Percentiles rank a stretch among this genome's conserved stretches.
Conservation (phyloP, 2,329 filamentous ascomycete species). For the Coleophoma crateriformis region DNA sequence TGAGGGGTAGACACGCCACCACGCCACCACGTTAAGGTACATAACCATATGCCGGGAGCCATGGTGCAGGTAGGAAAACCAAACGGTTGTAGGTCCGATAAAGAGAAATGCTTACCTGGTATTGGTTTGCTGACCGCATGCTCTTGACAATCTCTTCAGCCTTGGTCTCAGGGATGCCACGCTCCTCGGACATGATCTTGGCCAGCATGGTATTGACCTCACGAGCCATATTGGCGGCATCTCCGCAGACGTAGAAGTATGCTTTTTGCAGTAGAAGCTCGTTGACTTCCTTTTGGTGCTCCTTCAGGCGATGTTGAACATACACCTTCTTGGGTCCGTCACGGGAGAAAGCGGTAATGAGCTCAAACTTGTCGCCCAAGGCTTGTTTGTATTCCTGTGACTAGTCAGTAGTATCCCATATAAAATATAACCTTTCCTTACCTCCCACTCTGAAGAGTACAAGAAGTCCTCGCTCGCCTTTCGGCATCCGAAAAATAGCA, state of each 20-base stretch:
- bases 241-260: conserved; percentile 97
- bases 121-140: conserved; percentile 91
- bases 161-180: conserved; percentile 77
- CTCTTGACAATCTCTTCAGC: conserved; percentile 95
- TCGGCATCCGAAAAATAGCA: conserved; percentile 94
- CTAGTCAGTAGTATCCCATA: conserved; percentile 11
- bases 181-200: conserved; percentile 80
- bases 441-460: conserved; percentile 88
- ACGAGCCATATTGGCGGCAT: conserved; percentile 94
- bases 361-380: conserved; percentile 82
- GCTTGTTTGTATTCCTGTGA: conserved; percentile 72
- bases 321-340: conserved; percentile 87
- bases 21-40: conserved; percentile 2
- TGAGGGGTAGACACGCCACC: conserved; percentile 1
- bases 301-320: conserved; percentile 87
- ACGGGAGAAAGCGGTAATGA: conserved; percentile 94
- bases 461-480: conserved; percentile 86
- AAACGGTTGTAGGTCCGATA: background rate
- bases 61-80: too few species aligned
- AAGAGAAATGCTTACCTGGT: conserved; percentile 62
- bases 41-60: too few species aligned
- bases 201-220: conserved; percentile 85
- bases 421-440: conserved; percentile 41
- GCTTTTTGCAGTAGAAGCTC: conserved; percentile 80
- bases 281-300: conserved; percentile 79